These are phyloP conservation scores for Volvariella volvacea DNA, from an alignment of 1,284 basidiomycete genomes.

Conservation along the genomic window DNA sequence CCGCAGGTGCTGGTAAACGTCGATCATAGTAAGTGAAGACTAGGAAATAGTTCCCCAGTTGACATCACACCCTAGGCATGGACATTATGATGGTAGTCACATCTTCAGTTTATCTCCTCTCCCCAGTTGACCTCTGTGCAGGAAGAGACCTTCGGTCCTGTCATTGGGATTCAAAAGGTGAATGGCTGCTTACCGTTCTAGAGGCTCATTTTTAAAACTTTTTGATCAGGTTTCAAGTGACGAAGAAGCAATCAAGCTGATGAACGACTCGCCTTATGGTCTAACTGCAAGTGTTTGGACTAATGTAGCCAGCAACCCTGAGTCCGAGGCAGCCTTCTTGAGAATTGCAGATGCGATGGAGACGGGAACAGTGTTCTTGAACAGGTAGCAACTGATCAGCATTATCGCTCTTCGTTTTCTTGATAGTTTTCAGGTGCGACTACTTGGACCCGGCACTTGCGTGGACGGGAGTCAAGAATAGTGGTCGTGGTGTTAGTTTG, in stretches of 20 bases:
- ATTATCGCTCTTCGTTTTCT: background rate
- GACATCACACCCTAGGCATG: constrained; percentile 55
- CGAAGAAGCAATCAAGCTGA: constrained; percentile 79
- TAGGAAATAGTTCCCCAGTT: constrained; percentile 1
- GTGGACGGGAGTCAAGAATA: constrained; percentile 94
- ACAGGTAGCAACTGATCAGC: constrained; percentile 40
- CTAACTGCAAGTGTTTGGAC: constrained; percentile 95
- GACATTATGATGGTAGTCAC: constrained; percentile 70
- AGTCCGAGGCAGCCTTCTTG: constrained; percentile 66
- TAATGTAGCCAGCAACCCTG: constrained; percentile 48
- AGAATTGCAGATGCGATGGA: constrained; percentile 70
- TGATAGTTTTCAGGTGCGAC: constrained; percentile 52
- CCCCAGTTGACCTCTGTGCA: constrained; percentile 16
- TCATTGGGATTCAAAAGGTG: constrained; percentile 88
- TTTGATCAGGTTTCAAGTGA: constrained; percentile 61
- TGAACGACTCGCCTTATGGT: constrained; percentile 97
- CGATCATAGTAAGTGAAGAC: constrained; percentile 62
- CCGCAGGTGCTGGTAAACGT: constrained; percentile 89
- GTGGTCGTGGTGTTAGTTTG: constrained; percentile 84
- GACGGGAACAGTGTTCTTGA: constrained; percentile 89
- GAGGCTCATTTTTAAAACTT: background rate
- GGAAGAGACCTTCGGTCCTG: constrained; percentile 88
- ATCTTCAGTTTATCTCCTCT: background rate
- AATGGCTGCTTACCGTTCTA: background rate
- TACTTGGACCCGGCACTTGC: constrained; percentile 86